Evolutionary conservation across 2,329 filamentous ascomycete species (phyloP), one percentile per base, ranked within the genome.

Genomic region (Clarireedia monteithiana): DNA sequence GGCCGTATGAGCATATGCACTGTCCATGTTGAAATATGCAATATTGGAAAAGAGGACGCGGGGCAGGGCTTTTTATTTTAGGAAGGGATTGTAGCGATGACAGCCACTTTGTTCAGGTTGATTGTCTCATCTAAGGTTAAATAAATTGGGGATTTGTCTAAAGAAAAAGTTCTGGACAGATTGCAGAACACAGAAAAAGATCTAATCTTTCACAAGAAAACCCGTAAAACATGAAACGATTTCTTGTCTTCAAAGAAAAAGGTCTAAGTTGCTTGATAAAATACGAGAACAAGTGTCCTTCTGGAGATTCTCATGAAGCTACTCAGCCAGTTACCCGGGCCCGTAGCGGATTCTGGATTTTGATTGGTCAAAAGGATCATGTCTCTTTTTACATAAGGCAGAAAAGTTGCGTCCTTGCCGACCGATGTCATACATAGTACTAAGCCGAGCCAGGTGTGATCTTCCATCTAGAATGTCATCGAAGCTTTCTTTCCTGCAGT

Each of bases 1-100:
- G 68, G 76, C 77, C 62, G 81, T 73, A 66, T 75, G 77, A 62
- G 80, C 74, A 66, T 81, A 86, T 62, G 84, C 83, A 73, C 75
- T 78, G 63, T 86, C 81, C 83, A 87, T 86, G 58, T 56, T 60
- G 58, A 27, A 26, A 50, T 54, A 39, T 48, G 50, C 49, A 50
- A 48, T 50, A 24, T 47, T 47, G 17, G 20, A 38, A 20, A 20
- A 38, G 26, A 23, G 26, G 24, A 45, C 46, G 53, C 45, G 53
- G 53, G 53, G 46, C 53, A 50, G 27, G 39, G 30, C 30, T 34
- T 30, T 39, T 20, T 20, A 6, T 44, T 40, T 24, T 27, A 42
- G 39, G 36, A 38, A 24, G 27, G 24, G 53, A 50, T 55, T 55
- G 53, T 55, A 55, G 53, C 53, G 46, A 55, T 50, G 42, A 55